phyloP scores from a whole-genome alignment of 2,329 filamentous ascomycete species.

The Alternaria gansuensis region DNA sequence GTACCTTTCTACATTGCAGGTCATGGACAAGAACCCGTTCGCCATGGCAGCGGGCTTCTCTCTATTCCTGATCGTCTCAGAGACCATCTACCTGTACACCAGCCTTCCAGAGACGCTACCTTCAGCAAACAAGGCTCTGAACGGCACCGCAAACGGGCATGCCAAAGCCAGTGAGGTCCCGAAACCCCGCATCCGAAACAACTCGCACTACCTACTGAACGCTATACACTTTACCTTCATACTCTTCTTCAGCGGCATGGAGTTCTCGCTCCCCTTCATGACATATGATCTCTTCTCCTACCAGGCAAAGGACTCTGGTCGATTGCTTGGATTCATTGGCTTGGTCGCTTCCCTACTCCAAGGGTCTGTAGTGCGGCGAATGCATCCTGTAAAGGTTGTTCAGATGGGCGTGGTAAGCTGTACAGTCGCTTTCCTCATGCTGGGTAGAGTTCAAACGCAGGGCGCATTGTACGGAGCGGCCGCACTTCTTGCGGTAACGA shows the following conservation, averaged over 20 bases:
- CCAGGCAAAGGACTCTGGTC: conserved; percentile 79
- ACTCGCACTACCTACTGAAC: conserved; percentile 84
- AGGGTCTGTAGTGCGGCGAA: conserved; percentile 85
- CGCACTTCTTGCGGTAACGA: conserved; percentile 85
- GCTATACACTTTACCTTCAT: conserved; percentile 88
- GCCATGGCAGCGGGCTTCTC: conserved; percentile 91
- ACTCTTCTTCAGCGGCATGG: conserved; percentile 97
- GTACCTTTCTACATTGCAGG: conserved; percentile 78
- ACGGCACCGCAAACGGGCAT: conserved; percentile 32
- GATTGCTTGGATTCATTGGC: conserved; percentile 88
- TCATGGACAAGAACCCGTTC: conserved; percentile 89
- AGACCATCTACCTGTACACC: conserved; percentile 87
- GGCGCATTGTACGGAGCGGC: conserved; percentile 81
- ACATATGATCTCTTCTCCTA: conserved; percentile 93
- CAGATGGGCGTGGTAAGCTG: conserved; percentile 81
- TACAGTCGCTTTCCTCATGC: conserved; percentile 79
- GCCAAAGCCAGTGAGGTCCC: conserved; percentile 28
- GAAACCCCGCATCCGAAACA: conserved; percentile 66
- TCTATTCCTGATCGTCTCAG: conserved; percentile 80
- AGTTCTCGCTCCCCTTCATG: conserved; percentile 97
- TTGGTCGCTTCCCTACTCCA: conserved; percentile 92
- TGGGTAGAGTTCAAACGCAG: conserved; percentile 74
- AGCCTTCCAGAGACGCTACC: conserved; percentile 88
- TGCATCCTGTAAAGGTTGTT: conserved; percentile 82
- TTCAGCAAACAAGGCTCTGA: conserved; percentile 40